Evolutionary conservation across 768 basidiomycete species (phyloP).

Genomic region (Russula earlei): DNA sequence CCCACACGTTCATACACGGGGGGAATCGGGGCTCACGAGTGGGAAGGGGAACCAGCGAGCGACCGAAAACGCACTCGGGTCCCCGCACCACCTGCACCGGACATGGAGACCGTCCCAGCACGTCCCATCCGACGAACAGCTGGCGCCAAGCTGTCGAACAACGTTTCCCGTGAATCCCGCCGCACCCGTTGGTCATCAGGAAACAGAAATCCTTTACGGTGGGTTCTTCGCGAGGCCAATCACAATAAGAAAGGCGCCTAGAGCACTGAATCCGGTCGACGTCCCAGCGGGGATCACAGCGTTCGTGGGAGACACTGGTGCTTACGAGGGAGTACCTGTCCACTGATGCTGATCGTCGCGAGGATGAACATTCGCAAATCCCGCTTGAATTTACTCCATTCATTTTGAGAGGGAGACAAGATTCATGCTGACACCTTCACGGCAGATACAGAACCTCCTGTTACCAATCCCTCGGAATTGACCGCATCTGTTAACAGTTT

Average conservation of each 20-base stretch:
- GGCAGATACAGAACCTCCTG: too few relatives aligned
- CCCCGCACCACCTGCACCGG: neutral
- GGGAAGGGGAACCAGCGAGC: constrained; percentile 9
- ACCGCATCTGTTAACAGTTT: neutral
- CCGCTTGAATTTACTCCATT: too few relatives aligned
- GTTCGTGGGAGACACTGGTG: constrained; percentile 9
- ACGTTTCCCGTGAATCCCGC: neutral
- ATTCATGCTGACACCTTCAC: neutral
- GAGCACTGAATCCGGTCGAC: neutral
- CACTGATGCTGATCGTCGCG: neutral
- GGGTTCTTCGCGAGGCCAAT: neutral
- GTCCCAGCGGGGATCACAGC: constrained; percentile 2
- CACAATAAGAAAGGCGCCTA: neutral
- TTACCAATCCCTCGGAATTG: neutral
- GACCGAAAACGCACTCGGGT: neutral
- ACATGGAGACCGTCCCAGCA: neutral
- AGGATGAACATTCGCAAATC: neutral
- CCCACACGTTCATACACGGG: neutral
- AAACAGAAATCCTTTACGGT: neutral
- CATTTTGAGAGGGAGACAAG: too few relatives aligned
- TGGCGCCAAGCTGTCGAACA: neutral
- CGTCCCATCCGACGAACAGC: neutral
- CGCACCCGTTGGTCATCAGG: neutral
- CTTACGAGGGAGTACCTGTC: constrained; percentile 11
- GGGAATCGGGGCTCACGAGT: neutral